A percentile compares a stretch with the other conserved stretches of the same genome.
Evolutionary conservation across 306 rosid genomes (phyloP).

Genomic region (Chamaecrista fasciculata): DNA sequence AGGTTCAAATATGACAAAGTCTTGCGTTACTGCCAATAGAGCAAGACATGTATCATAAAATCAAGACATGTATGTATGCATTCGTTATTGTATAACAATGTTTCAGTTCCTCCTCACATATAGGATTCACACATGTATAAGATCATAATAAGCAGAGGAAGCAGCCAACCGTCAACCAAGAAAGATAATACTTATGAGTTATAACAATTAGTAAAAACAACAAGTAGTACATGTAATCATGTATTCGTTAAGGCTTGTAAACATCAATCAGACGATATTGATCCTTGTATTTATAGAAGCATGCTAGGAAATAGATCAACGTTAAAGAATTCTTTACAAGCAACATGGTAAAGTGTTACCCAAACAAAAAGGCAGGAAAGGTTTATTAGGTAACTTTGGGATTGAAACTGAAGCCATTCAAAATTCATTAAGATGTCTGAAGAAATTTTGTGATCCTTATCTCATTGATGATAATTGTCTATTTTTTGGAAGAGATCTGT

Average conservation of each 20-base stretch:
- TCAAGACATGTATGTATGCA: background rate
- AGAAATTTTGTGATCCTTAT: constrained; percentile 10
- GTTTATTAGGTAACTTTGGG: background rate
- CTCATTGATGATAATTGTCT: background rate
- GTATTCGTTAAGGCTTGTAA: background rate
- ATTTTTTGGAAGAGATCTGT: background rate
- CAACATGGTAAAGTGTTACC: constrained; percentile 13
- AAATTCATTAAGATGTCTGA: constrained; percentile 21
- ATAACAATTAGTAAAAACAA: background rate
- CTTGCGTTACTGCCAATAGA: background rate
- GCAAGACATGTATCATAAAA: background rate
- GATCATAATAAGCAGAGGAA: background rate
- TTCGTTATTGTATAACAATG: background rate
- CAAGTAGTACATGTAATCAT: too few species aligned
- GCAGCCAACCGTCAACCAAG: background rate
- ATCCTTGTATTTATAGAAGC: background rate
- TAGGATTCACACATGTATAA: background rate
- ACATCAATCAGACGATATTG: background rate
- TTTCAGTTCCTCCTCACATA: constrained; percentile 8
- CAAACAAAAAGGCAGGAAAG: constrained; percentile 1
- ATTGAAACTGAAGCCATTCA: constrained; percentile 4
- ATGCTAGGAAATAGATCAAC: background rate
- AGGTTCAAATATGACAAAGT: background rate
- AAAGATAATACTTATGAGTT: background rate
- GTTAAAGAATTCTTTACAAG: constrained; percentile 1